A percentile compares a stretch with the other conserved stretches of the same genome.
Conservation (phyloP, 164 flowering plant genomes). For the Hamamelis virginiana region DNA sequence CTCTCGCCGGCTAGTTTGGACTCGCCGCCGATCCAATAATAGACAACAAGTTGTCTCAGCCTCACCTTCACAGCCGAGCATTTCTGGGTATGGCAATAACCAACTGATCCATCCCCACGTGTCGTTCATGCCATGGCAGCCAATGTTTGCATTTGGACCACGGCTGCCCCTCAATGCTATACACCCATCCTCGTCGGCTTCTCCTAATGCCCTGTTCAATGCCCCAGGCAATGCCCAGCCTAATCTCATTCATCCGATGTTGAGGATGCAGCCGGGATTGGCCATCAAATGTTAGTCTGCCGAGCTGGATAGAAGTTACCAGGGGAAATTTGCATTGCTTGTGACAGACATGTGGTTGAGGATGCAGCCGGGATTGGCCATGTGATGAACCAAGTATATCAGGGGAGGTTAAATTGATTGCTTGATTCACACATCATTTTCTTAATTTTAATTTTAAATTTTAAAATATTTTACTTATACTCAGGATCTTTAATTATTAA, state of each 20-base stretch:
- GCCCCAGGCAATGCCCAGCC: constrained; percentile 41
- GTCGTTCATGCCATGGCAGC: constrained; percentile 72
- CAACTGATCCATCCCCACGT: constrained; percentile 64
- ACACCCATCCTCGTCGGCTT: constrained; percentile 56
- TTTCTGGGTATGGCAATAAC: constrained; percentile 54
- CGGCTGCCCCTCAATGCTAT: constrained; percentile 71
- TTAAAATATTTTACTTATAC: not conserved
- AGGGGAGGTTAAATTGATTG: not conserved
- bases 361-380: not conserved
- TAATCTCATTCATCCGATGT: constrained; percentile 52
- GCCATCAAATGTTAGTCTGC: constrained; percentile 2
- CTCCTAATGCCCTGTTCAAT: constrained; percentile 48
- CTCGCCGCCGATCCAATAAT: no score
- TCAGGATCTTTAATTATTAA: not conserved
- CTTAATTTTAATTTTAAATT: not conserved
- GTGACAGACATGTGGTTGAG: not conserved
- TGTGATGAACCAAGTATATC: constrained; percentile 1
- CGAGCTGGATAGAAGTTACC: not conserved
- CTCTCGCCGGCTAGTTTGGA: no score
- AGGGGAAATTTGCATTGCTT: not conserved
- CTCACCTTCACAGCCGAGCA: constrained; percentile 52
- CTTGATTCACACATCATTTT: not conserved
- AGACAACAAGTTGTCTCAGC: constrained; percentile 54
- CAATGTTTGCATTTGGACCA: constrained; percentile 71
- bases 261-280: constrained; percentile 62